Conservation (phyloP, 1,284 basidiomycete genomes). For the Boletus mariae region DNA sequence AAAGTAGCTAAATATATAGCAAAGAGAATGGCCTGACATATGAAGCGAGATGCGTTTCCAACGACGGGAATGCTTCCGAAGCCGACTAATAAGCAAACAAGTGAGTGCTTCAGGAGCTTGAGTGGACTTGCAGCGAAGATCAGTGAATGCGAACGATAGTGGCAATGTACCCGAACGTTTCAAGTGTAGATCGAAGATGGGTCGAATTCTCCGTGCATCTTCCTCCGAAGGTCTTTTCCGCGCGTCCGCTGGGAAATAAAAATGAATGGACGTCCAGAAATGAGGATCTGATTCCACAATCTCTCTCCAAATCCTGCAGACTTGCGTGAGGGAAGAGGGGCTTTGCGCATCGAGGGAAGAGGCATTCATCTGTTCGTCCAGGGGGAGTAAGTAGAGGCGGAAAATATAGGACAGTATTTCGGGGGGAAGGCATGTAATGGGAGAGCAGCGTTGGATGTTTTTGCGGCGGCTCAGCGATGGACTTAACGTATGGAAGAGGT, state of each 20-base stretch:
- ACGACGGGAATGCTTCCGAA: no score
- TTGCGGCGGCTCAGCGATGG: no score
- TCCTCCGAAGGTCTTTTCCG: no score
- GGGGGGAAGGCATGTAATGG: not conserved
- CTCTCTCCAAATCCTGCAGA: slow-evolving; percentile 18
- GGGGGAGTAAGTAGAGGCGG: not conserved
- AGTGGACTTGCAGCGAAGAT: slow-evolving; percentile 6
- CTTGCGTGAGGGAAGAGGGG: slow-evolving; percentile 5
- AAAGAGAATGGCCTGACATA: no score
- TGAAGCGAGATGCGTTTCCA: no score
- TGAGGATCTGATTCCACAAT: slow-evolving; percentile 7
- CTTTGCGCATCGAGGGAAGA: not conserved
- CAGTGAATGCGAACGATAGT: slow-evolving; percentile 16
- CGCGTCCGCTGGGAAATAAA: slow-evolving; percentile 6
- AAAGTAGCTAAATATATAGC: not conserved
- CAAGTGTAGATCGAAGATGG: slow-evolving; percentile 7
- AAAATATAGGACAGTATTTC: not conserved
- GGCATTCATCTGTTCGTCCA: not conserved
- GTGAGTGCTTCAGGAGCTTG: not conserved
- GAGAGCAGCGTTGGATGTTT: not conserved
- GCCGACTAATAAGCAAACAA: no score
- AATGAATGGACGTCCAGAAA: slow-evolving; percentile 17
- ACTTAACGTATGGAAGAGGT: no score
- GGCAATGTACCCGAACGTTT: slow-evolving; percentile 15
- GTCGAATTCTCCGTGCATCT: slow-evolving; percentile 3